Evolutionary conservation across 805 yeast species (phyloP).

Genomic region (Maudiozyma serrabonitensis): DNA sequence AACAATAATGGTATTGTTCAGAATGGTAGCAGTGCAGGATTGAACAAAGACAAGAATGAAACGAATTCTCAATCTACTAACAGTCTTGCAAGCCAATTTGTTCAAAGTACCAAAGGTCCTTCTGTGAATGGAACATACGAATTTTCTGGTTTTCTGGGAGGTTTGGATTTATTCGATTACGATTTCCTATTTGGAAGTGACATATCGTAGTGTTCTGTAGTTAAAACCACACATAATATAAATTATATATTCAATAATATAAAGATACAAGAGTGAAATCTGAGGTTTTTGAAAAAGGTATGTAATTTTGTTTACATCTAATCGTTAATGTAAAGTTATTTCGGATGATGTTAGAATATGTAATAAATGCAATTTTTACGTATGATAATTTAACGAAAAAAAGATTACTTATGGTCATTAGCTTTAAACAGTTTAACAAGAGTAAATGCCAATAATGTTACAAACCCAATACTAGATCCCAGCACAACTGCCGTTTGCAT

Average conservation of each 20-base stretch:
- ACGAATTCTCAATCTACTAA: neutral
- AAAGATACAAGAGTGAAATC: neutral
- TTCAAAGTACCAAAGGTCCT: neutral
- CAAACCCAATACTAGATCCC: constrained; percentile 59
- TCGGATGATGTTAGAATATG: too few relatives aligned
- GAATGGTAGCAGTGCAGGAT: neutral
- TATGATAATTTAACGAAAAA: neutral
- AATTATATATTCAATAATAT: neutral
- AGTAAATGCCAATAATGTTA: constrained; percentile 56
- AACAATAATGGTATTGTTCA: neutral
- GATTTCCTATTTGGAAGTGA: constrained; percentile 22
- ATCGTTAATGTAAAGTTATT: too few relatives aligned
- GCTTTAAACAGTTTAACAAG: constrained; percentile 37
- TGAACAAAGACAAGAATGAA: neutral
- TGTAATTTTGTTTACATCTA: neutral
- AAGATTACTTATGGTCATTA: neutral
- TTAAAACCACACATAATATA: neutral
- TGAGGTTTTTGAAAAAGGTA: neutral
- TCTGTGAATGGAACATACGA: constrained; percentile 1
- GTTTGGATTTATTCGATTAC: constrained; percentile 25
- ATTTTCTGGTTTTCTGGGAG: constrained; percentile 20
- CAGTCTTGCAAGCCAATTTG: constrained; percentile 4
- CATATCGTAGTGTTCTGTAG: constrained; percentile 4
- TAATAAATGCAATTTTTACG: neutral
- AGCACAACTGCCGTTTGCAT: constrained; percentile 48